Evolutionary conservation across 225 moss, liverwort and hornwort species (phyloP).

Genomic region (Ulota crispa): DNA sequence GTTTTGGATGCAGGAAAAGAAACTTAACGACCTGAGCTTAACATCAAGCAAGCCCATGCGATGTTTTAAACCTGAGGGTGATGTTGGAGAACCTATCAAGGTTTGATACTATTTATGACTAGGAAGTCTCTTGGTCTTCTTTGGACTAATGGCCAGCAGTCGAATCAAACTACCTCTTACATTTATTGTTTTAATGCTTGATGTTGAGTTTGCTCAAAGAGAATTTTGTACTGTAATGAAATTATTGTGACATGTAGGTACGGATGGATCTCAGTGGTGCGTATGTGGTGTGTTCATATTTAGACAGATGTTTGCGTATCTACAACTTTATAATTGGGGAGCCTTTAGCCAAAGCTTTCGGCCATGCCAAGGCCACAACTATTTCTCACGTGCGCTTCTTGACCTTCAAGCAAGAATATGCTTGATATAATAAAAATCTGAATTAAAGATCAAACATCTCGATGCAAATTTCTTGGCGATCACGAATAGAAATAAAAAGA

Average conservation of each 20-base stretch:
- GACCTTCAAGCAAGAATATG: no score
- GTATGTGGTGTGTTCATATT: constrained; percentile 67
- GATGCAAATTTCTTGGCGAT: no score
- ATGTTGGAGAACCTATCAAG: constrained; percentile 69
- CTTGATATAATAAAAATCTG: no score
- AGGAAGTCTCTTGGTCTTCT: neutral
- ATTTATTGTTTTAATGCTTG: neutral
- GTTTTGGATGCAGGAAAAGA: constrained; percentile 61
- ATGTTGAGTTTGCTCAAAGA: neutral
- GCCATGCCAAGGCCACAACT: constrained; percentile 76
- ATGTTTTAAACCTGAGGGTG: constrained; percentile 67
- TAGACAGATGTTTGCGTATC: constrained; percentile 58
- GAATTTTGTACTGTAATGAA: neutral
- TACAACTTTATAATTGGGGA: constrained; percentile 69
- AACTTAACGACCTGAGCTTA: constrained; percentile 61
- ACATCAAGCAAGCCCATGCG: constrained; percentile 61
- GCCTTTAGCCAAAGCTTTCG: constrained; percentile 59
- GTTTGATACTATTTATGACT: constrained; percentile 22
- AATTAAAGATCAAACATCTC: no score
- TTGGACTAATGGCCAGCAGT: neutral
- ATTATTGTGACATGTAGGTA: constrained; percentile 33
- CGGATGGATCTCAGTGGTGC: constrained; percentile 71
- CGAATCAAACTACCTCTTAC: neutral
- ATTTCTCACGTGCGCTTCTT: no score
- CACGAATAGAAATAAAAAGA: no score